A percentile compares a stretch with the other conserved stretches of the same genome.
These are phyloP conservation scores for Mycena indigotica DNA, from an alignment of 768 basidiomycete genomes.

Conservation along the genomic window DNA sequence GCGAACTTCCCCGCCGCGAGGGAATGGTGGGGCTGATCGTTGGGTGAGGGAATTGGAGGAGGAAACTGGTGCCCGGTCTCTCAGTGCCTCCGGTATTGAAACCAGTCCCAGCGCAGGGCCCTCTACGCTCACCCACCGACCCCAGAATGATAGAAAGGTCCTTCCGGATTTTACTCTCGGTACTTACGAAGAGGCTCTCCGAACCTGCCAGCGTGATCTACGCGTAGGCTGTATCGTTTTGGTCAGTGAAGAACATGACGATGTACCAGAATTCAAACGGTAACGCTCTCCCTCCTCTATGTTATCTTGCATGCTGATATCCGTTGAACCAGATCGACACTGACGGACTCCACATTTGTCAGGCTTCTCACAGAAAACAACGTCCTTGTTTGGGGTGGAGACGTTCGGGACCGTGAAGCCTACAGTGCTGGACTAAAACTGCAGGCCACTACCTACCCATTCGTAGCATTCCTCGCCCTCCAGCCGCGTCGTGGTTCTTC, in stretches of 20 bases:
- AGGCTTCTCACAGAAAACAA: constrained; percentile 70
- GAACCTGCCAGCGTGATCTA: constrained; percentile 67
- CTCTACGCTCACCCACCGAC: constrained; percentile 45
- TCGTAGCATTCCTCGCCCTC: constrained; percentile 87
- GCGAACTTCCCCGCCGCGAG: constrained; percentile 36
- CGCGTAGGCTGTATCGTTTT: constrained; percentile 81
- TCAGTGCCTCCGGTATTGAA: constrained; percentile 44
- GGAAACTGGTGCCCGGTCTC: constrained; percentile 74
- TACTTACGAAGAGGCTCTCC: constrained; percentile 79
- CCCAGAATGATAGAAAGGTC: constrained; percentile 41
- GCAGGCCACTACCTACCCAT: constrained; percentile 89
- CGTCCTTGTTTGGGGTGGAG: constrained; percentile 90
- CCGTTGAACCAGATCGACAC: constrained; percentile 41
- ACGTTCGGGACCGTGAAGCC: constrained; percentile 79
- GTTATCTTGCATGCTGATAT: background rate
- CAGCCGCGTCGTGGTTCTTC: constrained; percentile 64
- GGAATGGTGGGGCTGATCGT: constrained; percentile 63
- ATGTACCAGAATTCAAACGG: constrained; percentile 86
- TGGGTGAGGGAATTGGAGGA: constrained; percentile 85
- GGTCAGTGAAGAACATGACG: constrained; percentile 89
- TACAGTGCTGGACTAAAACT: constrained; percentile 68
- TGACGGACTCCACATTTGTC: constrained; percentile 75
- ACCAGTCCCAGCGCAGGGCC: constrained; percentile 41
- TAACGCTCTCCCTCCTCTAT: constrained; percentile 31
- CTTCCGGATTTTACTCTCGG: constrained; percentile 83